A percentile compares a stretch with the other conserved stretches of the same genome.
Conservation (phyloP, 140 eudicot genomes). For the Artemisia princeps region DNA sequence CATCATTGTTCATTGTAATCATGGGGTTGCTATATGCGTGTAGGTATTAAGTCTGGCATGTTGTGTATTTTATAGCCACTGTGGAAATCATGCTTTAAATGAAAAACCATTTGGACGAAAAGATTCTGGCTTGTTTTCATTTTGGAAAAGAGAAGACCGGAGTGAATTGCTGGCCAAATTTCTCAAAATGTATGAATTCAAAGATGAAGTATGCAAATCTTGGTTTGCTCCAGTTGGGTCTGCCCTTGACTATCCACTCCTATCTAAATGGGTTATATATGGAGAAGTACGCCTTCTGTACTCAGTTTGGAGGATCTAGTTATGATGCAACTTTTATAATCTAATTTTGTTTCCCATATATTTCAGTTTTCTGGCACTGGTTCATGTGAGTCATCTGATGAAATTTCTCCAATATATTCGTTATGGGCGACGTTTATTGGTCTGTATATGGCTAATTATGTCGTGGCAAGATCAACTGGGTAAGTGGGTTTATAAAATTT, state of each 20-base stretch:
- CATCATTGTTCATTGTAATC: constrained; percentile 23
- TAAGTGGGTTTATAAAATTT: constrained; percentile 24
- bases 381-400: constrained; percentile 75
- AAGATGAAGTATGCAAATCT: constrained; percentile 77
- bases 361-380: constrained; percentile 68
- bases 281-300: constrained; percentile 54
- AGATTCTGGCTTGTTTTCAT: constrained; percentile 51
- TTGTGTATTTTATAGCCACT: constrained; percentile 94
- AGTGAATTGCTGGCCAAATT: constrained; percentile 66
- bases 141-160: constrained; percentile 70
- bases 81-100: constrained; percentile 83
- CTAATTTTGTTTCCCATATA: constrained; percentile 7
- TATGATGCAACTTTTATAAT: constrained; percentile 5
- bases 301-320: constrained; percentile 13
- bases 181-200: constrained; percentile 64
- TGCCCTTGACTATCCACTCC: constrained; percentile 85
- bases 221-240: constrained; percentile 99
- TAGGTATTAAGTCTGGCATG: constrained; percentile 93
- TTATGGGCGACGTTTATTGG: constrained; percentile 95
- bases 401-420: constrained; percentile 81
- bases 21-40: constrained; percentile 32
- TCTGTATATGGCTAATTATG: constrained; percentile 82
- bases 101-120: constrained; percentile 54
- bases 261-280: constrained; percentile 92
- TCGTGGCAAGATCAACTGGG: constrained; percentile 88